phyloP scores from a whole-genome alignment of 768 basidiomycete species.

The Lactifluus pinguis region DNA sequence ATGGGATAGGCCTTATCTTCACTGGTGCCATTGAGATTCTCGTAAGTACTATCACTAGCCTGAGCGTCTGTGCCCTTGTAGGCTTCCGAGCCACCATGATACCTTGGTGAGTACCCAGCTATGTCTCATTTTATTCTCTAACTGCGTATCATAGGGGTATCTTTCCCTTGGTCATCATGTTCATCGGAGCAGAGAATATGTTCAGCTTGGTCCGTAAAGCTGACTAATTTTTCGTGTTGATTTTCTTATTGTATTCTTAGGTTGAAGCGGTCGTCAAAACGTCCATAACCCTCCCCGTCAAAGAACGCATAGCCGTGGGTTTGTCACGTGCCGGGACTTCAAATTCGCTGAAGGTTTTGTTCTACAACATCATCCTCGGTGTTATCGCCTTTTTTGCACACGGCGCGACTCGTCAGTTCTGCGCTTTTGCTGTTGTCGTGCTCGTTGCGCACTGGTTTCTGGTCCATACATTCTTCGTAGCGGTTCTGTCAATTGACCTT shows the following conservation, averaged over 20 bases:
- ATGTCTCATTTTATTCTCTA: background rate
- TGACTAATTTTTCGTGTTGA: conserved; percentile 14
- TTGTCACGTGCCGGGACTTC: conserved; percentile 84
- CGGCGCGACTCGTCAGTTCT: conserved; percentile 86
- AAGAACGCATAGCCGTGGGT: conserved; percentile 86
- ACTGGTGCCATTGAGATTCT: conserved; percentile 88
- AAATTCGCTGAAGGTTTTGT: conserved; percentile 85
- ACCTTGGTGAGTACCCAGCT: conserved; percentile 54
- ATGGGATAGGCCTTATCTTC: conserved; percentile 82
- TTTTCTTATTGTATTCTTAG: conserved; percentile 32
- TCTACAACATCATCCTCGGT: conserved; percentile 75
- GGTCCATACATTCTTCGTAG: conserved; percentile 91
- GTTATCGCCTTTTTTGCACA: conserved; percentile 64
- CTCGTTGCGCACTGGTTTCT: conserved; percentile 97
- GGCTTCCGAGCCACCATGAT: conserved; percentile 87
- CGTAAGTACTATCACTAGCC: conserved; percentile 87
- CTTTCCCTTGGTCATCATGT: conserved; percentile 87
- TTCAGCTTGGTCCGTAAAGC: conserved; percentile 63
- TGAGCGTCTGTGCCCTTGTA: conserved; percentile 85
- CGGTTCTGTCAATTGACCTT: conserved; percentile 91
- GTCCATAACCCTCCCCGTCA: conserved; percentile 78
- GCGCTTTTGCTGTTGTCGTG: conserved; percentile 87
- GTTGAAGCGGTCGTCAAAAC: conserved; percentile 82
- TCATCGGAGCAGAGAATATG: conserved; percentile 98
- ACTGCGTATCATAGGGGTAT: conserved; percentile 49